Evolutionary conservation across 352 stramenopile genomes (phyloP).

Genomic region (Globisporangium spiculum): DNA sequence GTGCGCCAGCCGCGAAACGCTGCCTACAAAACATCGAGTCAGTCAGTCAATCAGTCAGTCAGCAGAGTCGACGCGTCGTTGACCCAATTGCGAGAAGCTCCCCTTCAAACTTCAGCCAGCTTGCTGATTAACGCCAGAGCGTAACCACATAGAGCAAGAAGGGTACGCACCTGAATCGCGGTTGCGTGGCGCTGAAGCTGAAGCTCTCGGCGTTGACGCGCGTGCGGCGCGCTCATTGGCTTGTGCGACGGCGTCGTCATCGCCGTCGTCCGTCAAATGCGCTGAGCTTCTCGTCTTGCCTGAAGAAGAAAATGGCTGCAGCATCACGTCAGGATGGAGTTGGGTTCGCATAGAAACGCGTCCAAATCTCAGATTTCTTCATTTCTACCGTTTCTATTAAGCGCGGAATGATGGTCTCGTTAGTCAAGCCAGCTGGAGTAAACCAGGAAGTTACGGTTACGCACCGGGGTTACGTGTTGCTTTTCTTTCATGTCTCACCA

Average conservation of each 20-base stretch:
- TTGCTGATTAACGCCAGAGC: neutral
- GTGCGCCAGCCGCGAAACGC: constrained; percentile 56
- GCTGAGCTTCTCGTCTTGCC: neutral
- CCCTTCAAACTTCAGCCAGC: neutral
- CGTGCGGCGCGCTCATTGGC: neutral
- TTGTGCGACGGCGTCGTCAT: neutral
- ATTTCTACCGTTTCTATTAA: constrained; percentile 1
- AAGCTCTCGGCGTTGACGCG: constrained; percentile 8
- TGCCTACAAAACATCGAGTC: constrained; percentile 20
- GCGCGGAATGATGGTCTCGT: neutral
- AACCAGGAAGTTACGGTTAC: neutral
- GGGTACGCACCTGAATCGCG: constrained; percentile 22
- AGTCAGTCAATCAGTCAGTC: constrained; percentile 2
- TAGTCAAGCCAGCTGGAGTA: neutral
- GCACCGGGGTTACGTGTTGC: neutral
- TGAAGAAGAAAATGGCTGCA: neutral
- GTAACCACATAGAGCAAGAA: neutral
- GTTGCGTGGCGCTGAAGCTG: constrained; percentile 21
- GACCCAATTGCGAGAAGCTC: constrained; percentile 4
- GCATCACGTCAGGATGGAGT: neutral
- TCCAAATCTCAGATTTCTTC: neutral
- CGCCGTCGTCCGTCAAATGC: neutral
- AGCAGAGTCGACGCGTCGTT: neutral
- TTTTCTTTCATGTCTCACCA: neutral
- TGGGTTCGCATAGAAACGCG: neutral